Evolutionary conservation across 2,329 filamentous ascomycete species (phyloP), one percentile per base, ranked within the genome.

Genomic region (Chrysoporthe cubensis): DNA sequence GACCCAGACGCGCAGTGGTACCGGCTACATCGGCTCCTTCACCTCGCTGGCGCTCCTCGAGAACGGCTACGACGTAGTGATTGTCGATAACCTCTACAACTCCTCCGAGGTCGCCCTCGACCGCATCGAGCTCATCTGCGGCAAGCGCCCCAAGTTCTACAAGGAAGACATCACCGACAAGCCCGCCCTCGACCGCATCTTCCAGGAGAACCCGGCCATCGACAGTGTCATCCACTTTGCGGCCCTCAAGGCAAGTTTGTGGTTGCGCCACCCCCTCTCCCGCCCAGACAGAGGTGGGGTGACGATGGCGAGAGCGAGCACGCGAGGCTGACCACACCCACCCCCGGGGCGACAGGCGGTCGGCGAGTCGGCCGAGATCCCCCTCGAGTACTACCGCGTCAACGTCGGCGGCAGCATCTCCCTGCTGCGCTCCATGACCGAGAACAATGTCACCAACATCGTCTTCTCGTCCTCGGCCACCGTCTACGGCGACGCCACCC

Each of bases 201-300:
- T 99, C 78, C 85, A 88, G 71, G 91, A 91, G 77, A 91, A 98
- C 81, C 93, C 94, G 63, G 91, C 93, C 76, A 97, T 99, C 76
- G 94, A 97, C 86, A 97, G 93, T 78, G 96, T 98, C 72, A 98
- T 99, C 76, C 96, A 99, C 85, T 99, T 99, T 78, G 96, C 96
- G 71, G 96, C 96, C 34, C 87, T 99, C 74, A 99, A 99, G 91
- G 93, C 91, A 81, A 74, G 82, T 75, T 26, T 26, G 26, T 26
- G 0, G 26, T 26, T 26, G 26, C 26, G 26, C 26, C 26, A 26
- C 26, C 26, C 26, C 26, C 26, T 26, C 26, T 26, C 26, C 21
- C 26, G 26, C 26, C 26, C n/a, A 21, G 11, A 11, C 9, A 21
- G 11, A 26, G 21, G 44, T 54, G 44, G 37, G 54, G 34, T 59